These are phyloP conservation scores for Sporothrix inflata DNA, from an alignment of 2,329 filamentous ascomycete species.

Conservation along the genomic window DNA sequence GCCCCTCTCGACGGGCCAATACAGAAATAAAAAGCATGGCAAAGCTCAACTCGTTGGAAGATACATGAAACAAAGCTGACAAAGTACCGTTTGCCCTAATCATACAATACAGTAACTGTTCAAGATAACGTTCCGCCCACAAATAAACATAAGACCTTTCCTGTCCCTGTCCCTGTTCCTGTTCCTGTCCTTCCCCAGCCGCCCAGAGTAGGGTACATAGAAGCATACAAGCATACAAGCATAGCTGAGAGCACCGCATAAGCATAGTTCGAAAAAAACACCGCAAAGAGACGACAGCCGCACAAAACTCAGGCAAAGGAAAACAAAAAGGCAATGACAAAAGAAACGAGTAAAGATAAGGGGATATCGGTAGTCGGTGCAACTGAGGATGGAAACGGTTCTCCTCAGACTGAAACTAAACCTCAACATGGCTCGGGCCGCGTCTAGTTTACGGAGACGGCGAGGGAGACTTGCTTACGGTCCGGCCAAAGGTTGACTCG, in stretches of 20 bases:
- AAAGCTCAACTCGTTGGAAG: not conserved
- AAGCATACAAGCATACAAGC: not conserved
- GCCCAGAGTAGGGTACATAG: constrained; percentile 2
- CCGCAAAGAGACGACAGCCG: not conserved
- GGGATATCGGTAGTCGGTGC: not conserved
- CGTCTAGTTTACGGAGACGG: not conserved
- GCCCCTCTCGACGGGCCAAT: not conserved
- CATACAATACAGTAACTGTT: constrained; percentile 28
- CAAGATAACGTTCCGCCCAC: not conserved
- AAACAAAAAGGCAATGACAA: constrained; percentile 9
- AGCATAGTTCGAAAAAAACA: too few species aligned
- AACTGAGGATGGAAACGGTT: not conserved
- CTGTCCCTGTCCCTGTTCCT: not conserved
- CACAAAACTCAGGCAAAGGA: not conserved
- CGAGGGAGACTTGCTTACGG: constrained; percentile 14
- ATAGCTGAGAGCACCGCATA: not conserved
- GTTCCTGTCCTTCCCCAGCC: constrained; percentile 12
- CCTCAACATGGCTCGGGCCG: not conserved
- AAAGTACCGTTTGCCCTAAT: constrained; percentile 17
- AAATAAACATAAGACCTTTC: not conserved
- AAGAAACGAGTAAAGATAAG: not conserved
- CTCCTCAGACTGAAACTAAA: not conserved
- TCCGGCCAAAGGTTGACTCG: constrained; percentile 34
- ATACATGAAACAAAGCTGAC: not conserved
- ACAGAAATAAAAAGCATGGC: not conserved